Evolutionary conservation across 257 asterid genomes (phyloP).

Genomic region (Plantago major): DNA sequence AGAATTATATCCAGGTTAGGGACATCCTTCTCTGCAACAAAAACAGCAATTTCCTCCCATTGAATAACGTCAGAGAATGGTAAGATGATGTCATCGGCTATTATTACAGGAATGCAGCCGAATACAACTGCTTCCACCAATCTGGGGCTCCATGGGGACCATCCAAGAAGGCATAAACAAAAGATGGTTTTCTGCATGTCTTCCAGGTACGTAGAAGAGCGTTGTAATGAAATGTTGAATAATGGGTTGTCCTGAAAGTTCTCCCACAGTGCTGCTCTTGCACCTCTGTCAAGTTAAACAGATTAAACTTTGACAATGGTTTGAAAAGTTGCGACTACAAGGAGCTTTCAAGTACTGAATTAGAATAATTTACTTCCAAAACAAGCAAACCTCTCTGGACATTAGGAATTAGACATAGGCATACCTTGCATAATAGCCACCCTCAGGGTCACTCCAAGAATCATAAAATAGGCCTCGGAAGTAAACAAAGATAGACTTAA

Average conservation of each 20-base stretch:
- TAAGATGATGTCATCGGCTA: constrained; percentile 82
- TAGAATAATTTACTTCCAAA: background rate
- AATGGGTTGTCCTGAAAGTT: no score
- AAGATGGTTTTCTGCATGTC: constrained; percentile 89
- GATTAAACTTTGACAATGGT: no score
- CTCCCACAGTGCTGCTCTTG: constrained; percentile 56
- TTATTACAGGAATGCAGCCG: constrained; percentile 39
- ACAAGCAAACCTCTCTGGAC: no score
- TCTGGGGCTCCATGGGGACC: constrained; percentile 99
- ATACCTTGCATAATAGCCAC: constrained; percentile 86
- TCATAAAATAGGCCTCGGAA: constrained; percentile 87
- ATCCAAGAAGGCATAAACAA: constrained; percentile 89
- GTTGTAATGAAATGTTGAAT: constrained; percentile 61
- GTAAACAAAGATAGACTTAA: constrained; percentile 84
- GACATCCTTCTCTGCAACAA: constrained; percentile 77
- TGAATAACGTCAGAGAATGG: constrained; percentile 96
- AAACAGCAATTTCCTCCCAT: constrained; percentile 90
- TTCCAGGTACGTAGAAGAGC: constrained; percentile 80
- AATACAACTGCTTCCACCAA: constrained; percentile 73
- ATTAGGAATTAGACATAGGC: background rate
- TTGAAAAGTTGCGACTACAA: no score
- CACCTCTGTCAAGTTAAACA: constrained; percentile 55
- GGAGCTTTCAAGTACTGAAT: no score
- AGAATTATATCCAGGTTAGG: constrained; percentile 75
- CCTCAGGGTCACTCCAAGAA: constrained; percentile 79